Percentiles rank a stretch among this genome's conserved stretches.
phyloP scores from a whole-genome alignment of 352 stramenopile genomes.

The Globisporangium paroecandrum region DNA sequence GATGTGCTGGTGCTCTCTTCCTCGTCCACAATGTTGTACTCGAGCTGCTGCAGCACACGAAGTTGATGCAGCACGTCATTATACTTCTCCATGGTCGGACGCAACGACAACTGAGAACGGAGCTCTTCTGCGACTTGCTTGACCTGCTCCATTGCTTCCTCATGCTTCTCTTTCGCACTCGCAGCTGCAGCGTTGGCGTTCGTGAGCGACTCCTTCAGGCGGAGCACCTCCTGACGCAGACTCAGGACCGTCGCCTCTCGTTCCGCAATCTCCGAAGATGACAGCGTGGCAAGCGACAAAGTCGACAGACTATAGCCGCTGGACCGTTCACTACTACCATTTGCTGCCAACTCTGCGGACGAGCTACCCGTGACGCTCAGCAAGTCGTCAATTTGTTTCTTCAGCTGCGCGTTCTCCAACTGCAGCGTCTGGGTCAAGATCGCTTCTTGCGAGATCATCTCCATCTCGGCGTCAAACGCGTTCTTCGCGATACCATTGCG shows the following conservation, averaged over 20 bases:
- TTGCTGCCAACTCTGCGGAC: not conserved
- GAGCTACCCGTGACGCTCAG: constrained; percentile 25
- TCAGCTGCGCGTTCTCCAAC: constrained; percentile 80
- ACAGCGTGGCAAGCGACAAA: not conserved
- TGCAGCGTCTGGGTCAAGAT: constrained; percentile 71
- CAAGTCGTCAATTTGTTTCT: constrained; percentile 81
- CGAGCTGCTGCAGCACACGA: constrained; percentile 90
- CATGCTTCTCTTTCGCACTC: constrained; percentile 30
- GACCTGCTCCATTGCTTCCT: constrained; percentile 29
- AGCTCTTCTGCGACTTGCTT: constrained; percentile 33
- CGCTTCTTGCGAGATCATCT: constrained; percentile 86
- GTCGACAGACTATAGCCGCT: not conserved
- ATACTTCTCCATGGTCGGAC: constrained; percentile 83
- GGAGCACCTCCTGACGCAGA: constrained; percentile 57
- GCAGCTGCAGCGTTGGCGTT: constrained; percentile 23
- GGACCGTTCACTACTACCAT: not conserved
- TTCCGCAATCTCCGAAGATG: constrained; percentile 36
- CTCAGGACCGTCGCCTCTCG: constrained; percentile 47
- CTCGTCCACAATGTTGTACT: constrained; percentile 83
- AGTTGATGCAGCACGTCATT: constrained; percentile 89
- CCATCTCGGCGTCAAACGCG: constrained; percentile 79
- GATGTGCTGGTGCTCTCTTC: constrained; percentile 31
- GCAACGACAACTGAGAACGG: constrained; percentile 34
- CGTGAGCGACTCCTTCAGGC: constrained; percentile 45
- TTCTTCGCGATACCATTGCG: constrained; percentile 54